Base-by-base conservation (phyloP, 805 yeast species). In the Candida montana region DNA sequence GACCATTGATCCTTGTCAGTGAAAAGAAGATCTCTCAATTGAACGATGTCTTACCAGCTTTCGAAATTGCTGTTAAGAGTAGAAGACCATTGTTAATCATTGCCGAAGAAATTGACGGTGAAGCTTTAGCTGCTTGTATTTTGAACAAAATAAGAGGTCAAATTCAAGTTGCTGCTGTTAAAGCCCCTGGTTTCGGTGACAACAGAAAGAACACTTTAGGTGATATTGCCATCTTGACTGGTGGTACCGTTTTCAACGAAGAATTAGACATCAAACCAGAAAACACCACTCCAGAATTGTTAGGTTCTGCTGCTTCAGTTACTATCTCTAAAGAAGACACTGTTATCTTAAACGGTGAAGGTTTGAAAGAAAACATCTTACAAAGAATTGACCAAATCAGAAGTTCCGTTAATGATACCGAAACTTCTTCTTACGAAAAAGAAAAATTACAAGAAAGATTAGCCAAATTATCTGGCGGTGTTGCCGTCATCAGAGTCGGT, bases 151-250 rank as follows among this genome's bases (percentile, higher is more conserved):
- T 93, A 64, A 86, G 98, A 74, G 98, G 98, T 57, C 98, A 91
- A 75, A 96, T 91, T 51, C 95, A 89, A 70, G 98, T 93, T 49
- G 86, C 91, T 64, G 95, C 95, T 57, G 97, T 91, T 54, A 91
- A 93, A 78, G 97, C 98, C 34, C 99, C 99, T 63, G 99, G 99
- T 44, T 91, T 93, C 61, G 99, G 99, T 69, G 98, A 91, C 74
- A 93, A 93, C 85, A 85, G 75, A 89, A 93, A 81, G 88, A 89
- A 77, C 89, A 86, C 58, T 71, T 89, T 55, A 96, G 98, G 61
- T 43, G 99, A 91, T 67, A 84, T 91, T 68, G 96, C 97, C 62
- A 83, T 90, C 62, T 76, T 93, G 54, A 83, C 97, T 32, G 98
- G 98, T 47, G 95, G 59, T 53, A 54, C 59, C 17, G 59, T 54